phyloP scores from a whole-genome alignment of 805 yeast species.

The Ogataea parapolymorpha region DNA sequence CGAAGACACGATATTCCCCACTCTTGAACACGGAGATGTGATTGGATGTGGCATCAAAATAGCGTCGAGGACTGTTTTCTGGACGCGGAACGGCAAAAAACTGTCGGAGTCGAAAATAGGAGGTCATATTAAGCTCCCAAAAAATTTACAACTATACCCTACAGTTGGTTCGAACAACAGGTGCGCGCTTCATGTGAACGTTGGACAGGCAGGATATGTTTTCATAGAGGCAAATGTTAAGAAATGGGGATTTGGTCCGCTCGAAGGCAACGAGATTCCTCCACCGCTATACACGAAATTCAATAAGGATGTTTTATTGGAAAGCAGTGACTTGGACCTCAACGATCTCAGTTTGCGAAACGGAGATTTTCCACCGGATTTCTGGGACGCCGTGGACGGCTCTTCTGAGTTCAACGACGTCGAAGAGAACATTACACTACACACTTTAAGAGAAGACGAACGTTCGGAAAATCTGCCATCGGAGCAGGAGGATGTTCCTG shows the following conservation, averaged over 20 bases:
- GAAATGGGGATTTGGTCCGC: slow-evolving; percentile 94
- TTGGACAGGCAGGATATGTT: slow-evolving; percentile 89
- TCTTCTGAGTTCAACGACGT: slow-evolving; percentile 34
- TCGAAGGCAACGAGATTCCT: slow-evolving; percentile 83
- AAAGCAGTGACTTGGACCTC: slow-evolving; percentile 51
- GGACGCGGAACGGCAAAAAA: slow-evolving; percentile 92
- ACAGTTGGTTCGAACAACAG: slow-evolving; percentile 81
- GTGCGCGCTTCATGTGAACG: slow-evolving; percentile 83
- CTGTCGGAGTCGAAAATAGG: slow-evolving; percentile 77
- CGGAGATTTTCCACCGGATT: slow-evolving; percentile 55
- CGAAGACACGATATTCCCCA: slow-evolving; percentile 46
- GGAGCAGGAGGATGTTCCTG: neutral
- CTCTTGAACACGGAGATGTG: slow-evolving; percentile 77
- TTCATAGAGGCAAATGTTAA: slow-evolving; percentile 90
- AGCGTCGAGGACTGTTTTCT: slow-evolving; percentile 80
- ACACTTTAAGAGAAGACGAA: slow-evolving; percentile 22
- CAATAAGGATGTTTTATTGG: slow-evolving; percentile 73
- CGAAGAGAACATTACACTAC: slow-evolving; percentile 31
- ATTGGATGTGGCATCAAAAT: slow-evolving; percentile 88
- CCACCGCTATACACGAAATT: slow-evolving; percentile 90
- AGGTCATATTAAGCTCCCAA: slow-evolving; percentile 73
- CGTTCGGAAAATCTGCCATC: neutral
- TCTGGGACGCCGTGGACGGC: slow-evolving; percentile 39
- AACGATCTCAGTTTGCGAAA: slow-evolving; percentile 38
- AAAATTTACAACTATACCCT: slow-evolving; percentile 73